Evolutionary conservation across 176 grass and related monocot genomes (phyloP).

Genomic region (Phoenix dactylifera): DNA sequence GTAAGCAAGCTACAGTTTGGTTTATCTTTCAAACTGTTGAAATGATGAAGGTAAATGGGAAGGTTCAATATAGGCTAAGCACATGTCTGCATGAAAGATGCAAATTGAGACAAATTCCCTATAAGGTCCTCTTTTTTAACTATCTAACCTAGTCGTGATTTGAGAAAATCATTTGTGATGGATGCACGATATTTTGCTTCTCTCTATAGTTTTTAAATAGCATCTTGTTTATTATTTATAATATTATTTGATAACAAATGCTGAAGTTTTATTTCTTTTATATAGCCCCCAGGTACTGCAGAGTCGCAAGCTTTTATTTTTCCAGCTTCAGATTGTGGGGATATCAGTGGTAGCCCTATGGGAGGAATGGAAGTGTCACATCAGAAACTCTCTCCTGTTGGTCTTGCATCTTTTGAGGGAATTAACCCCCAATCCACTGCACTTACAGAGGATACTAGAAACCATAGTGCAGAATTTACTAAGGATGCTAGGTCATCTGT

Average conservation of each 20-base stretch:
- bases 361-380: conserved; percentile 63
- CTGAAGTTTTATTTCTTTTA: conserved; percentile 16
- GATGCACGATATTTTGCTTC: too few species aligned
- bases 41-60: too few species aligned
- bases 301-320: conserved; percentile 55
- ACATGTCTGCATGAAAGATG: too few species aligned
- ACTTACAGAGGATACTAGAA: conserved; percentile 52
- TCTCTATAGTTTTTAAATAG: too few species aligned
- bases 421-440: conserved; percentile 42
- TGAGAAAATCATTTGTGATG: too few species aligned
- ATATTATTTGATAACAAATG: neutral
- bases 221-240: conserved; percentile 1
- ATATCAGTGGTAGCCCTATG: conserved; percentile 53
- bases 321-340: conserved; percentile 48
- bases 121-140: too few species aligned
- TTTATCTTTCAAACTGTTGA: too few species aligned
- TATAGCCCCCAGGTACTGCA: conserved; percentile 87
- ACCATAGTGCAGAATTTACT: conserved; percentile 41
- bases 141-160: too few species aligned
- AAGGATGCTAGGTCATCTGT: conserved; percentile 46
- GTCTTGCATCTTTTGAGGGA: conserved; percentile 62
- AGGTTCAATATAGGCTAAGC: too few species aligned
- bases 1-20: too few species aligned
- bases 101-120: too few species aligned
- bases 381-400: conserved; percentile 63